Conservation (phyloP, 805 yeast genomes). For the Priceomyces melissophilus region DNA sequence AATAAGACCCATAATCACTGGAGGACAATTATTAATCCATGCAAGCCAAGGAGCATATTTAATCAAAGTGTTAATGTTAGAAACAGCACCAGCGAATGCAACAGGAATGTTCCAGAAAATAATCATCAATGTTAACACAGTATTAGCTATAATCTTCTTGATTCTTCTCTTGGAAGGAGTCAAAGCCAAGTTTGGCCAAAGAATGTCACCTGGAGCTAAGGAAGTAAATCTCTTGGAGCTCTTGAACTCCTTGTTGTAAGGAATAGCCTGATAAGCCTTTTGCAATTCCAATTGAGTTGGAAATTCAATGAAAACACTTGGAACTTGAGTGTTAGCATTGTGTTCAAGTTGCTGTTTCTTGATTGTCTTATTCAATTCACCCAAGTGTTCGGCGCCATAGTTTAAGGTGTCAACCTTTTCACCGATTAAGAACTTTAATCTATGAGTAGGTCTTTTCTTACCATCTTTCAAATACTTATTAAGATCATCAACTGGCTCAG, state of each 20-base stretch:
- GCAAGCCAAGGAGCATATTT: slow-evolving; percentile 47
- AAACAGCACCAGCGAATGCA: slow-evolving; percentile 72
- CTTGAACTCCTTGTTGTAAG: slow-evolving; percentile 48
- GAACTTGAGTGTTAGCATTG: slow-evolving; percentile 48
- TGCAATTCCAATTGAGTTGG: slow-evolving; percentile 84
- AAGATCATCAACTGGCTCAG: slow-evolving; percentile 55
- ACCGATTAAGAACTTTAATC: slow-evolving; percentile 67
- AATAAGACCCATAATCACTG: slow-evolving; percentile 53
- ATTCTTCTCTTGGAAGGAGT: slow-evolving; percentile 53
- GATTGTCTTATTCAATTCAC: slow-evolving; percentile 67
- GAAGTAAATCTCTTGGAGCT: slow-evolving; percentile 54
- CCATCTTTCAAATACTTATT: slow-evolving; percentile 62
- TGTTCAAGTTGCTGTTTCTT: slow-evolving; percentile 52
- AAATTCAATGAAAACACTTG: slow-evolving; percentile 79
- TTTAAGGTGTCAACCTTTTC: slow-evolving; percentile 82
- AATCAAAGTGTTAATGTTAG: slow-evolving; percentile 63
- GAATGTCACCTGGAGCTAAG: slow-evolving; percentile 73
- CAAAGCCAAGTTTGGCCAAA: slow-evolving; percentile 75
- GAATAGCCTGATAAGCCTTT: slow-evolving; percentile 80
- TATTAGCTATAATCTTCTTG: slow-evolving; percentile 56
- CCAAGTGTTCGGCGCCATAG: slow-evolving; percentile 63
- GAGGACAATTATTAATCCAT: slow-evolving; percentile 57
- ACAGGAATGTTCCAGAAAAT: slow-evolving; percentile 72
- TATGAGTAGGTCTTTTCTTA: slow-evolving; percentile 78
- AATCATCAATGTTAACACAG: slow-evolving; percentile 63